These are phyloP conservation scores for Agaricus blazei DNA, from an alignment of 768 basidiomycete genomes.

Conservation along the genomic window DNA sequence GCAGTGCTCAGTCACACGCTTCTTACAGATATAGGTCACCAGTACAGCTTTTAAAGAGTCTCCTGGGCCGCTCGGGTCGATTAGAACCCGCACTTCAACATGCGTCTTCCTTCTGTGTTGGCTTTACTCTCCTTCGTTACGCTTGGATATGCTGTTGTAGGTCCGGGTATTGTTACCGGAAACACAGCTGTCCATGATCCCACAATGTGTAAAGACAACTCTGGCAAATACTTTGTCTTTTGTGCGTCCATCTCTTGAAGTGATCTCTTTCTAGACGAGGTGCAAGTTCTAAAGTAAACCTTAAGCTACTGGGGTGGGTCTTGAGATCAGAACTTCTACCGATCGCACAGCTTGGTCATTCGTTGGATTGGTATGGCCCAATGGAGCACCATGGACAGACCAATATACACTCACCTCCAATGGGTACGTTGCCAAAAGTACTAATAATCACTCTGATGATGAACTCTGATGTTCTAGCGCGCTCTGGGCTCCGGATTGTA, in stretches of 20 bases:
- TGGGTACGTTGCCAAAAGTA: conserved; percentile 23
- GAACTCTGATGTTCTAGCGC: conserved; percentile 17
- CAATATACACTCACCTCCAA: conserved; percentile 41
- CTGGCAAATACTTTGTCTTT: conserved; percentile 44
- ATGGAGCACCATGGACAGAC: conserved; percentile 47
- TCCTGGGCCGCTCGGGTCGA: conserved; percentile 14
- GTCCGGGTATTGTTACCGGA: conserved; percentile 33
- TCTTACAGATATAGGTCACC: not conserved
- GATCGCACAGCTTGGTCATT: conserved; percentile 44
- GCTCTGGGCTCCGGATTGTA: conserved; percentile 36
- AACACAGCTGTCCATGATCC: conserved; percentile 43
- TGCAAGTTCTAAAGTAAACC: not conserved
- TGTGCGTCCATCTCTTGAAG: conserved; percentile 23
- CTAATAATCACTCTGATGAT: not conserved
- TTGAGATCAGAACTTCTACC: conserved; percentile 45
- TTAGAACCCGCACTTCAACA: conserved; percentile 36
- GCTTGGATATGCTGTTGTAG: conserved; percentile 23
- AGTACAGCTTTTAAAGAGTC: not conserved
- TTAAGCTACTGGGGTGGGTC: conserved; percentile 38
- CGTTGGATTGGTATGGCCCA: conserved; percentile 42
- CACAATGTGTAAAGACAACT: conserved; percentile 43
- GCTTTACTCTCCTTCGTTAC: conserved; percentile 13
- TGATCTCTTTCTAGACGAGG: not conserved
- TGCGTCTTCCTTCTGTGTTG: conserved; percentile 14
- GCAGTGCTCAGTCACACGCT: no score